Base-by-base conservation (phyloP, 148 eudicot species). In the Limonium bicolor region DNA sequence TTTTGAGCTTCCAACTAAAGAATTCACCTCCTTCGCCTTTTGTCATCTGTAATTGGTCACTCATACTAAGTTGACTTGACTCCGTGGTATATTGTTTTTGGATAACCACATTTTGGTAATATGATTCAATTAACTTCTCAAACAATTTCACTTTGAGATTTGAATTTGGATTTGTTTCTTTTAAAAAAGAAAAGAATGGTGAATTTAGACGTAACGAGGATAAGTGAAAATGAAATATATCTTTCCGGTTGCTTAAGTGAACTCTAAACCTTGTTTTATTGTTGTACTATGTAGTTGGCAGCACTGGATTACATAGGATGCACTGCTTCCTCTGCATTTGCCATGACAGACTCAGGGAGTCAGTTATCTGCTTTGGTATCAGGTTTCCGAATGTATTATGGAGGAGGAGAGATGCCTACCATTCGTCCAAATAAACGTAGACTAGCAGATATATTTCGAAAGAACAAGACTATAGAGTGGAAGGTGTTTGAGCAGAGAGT, bases 271-370 rank as follows among this genome's bases (percentile, higher is more conserved):
- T 13, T 39, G 22, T 38, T 36, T 41, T 13, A 6, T 18, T 4
- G 5, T 6, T 3, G 36, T 18, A 10, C 51, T 54, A 26, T 49
- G 62, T 64, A 92, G 99, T 46, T 85, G 69, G 99, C 99, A 22
- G 99, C 95, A 36, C 58, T 92, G 53, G 99, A 92, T 71, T 92
- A 75, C 68, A 81, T 92, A 55, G 88, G 65, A 24, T 73, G 94
- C 66, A 78, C 94, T 2, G 95, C 99, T 17, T 56, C 99, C 7
- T 71, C 71, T 42, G 76, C 63, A 7, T 92, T 92, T 60, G 95
- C 99, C 41, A 92, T 92, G 99, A 92, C 99, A 1, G 99, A 92
- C 55, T 82, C 95, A 0, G 99, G 99, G 36, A 92, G 99, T 65
- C 99, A 92, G 59, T 63, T 92, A 17, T 92, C 99, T 15, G 86